Evolutionary conservation across 306 rosid species (phyloP).

Genomic region (Biancaea sappan): DNA sequence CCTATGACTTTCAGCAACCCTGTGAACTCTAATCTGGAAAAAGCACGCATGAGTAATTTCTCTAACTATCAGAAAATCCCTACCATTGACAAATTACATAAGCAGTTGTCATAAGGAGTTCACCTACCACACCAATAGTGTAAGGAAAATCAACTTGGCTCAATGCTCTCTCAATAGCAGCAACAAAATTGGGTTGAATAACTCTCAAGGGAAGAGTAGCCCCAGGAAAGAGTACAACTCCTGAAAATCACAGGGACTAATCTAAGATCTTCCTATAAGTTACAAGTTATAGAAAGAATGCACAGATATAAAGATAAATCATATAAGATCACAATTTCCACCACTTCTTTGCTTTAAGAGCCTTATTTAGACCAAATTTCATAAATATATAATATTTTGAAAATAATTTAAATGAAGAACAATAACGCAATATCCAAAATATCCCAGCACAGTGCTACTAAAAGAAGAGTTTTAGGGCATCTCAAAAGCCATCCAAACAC

Average conservation of each 20-base stretch:
- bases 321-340: neutral
- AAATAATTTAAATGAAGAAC: conserved; percentile 1
- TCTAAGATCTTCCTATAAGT: conserved; percentile 19
- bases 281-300: conserved; percentile 9
- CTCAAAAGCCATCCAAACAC: conserved; percentile 9
- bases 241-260: conserved; percentile 48
- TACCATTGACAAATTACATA: conserved; percentile 11
- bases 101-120: conserved; percentile 30
- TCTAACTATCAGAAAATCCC: conserved; percentile 25
- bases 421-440: conserved; percentile 15
- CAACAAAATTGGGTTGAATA: conserved; percentile 59
- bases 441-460: neutral
- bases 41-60: neutral
- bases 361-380: conserved; percentile 18
- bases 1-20: conserved; percentile 45
- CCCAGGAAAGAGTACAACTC: conserved; percentile 92
- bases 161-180: conserved; percentile 70
- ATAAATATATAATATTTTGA: neutral
- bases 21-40: conserved; percentile 62
- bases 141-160: conserved; percentile 68
- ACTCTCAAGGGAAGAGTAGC: conserved; percentile 91
- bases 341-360: conserved; percentile 18
- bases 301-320: conserved; percentile 13
- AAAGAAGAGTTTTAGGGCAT: conserved; percentile 10
- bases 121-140: conserved; percentile 87